Conservation (phyloP, 768 basidiomycete species). For the Leccinellum albellum region DNA sequence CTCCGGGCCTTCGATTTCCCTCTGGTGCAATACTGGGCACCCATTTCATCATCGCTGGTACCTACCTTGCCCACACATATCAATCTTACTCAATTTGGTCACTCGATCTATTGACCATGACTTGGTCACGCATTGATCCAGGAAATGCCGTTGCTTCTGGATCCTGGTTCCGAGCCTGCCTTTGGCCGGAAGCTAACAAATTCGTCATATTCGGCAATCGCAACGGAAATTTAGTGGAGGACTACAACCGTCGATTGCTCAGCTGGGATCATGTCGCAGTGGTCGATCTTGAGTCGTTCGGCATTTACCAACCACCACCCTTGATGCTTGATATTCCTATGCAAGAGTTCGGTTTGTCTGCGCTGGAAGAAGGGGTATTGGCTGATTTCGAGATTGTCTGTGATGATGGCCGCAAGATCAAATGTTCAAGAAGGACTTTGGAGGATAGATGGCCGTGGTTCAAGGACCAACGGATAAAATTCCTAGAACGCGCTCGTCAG, state of each 20-base stretch:
- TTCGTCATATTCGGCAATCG: slow-evolving; percentile 91
- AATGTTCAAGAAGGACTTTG: slow-evolving; percentile 79
- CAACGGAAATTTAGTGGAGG: slow-evolving; percentile 82
- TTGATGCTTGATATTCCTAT: slow-evolving; percentile 62
- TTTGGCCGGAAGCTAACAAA: slow-evolving; percentile 81
- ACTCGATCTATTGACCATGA: slow-evolving; percentile 77
- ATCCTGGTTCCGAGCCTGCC: slow-evolving; percentile 91
- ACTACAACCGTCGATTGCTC: slow-evolving; percentile 86
- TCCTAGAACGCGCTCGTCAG: slow-evolving; percentile 53
- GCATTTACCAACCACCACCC: slow-evolving; percentile 86
- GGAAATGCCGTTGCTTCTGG: slow-evolving; percentile 82
- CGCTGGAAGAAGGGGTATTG: slow-evolving; percentile 75
- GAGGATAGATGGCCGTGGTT: slow-evolving; percentile 98
- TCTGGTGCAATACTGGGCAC: slow-evolving; percentile 89
- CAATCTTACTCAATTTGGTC: slow-evolving; percentile 98
- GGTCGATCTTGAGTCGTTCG: slow-evolving; percentile 90
- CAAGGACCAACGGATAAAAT: slow-evolving; percentile 59
- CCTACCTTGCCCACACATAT: slow-evolving; percentile 90
- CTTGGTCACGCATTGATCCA: slow-evolving; percentile 85
- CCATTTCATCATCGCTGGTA: slow-evolving; percentile 91
- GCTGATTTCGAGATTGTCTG: slow-evolving; percentile 92
- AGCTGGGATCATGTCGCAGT: slow-evolving; percentile 92
- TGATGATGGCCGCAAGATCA: slow-evolving; percentile 81
- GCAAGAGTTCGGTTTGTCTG: slow-evolving; percentile 82
- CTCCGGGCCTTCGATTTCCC: slow-evolving; percentile 94